A percentile compares a stretch with the other conserved stretches of the same genome.
Conservation (phyloP, 768 basidiomycete genomes). For the Kwoniella mangroviensis region DNA sequence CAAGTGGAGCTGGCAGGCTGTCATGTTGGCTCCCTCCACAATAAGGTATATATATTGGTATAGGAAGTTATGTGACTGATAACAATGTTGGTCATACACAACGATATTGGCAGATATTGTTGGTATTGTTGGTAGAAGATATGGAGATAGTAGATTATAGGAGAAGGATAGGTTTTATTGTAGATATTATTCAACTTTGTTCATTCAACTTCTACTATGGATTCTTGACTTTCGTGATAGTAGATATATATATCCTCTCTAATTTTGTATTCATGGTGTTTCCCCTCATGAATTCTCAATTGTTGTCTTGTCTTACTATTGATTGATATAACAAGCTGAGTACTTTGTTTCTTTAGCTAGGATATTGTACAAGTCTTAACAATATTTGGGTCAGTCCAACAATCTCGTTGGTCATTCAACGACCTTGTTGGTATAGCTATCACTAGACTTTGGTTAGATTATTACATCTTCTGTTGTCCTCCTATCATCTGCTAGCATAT, state of each 20-base stretch:
- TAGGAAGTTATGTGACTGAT: no score
- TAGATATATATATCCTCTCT: not conserved
- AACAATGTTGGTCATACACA: no score
- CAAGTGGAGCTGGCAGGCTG: no score
- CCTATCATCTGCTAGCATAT: not conserved
- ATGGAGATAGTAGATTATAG: no score
- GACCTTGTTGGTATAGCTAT: no score
- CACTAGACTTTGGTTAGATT: no score
- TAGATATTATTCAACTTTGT: not conserved
- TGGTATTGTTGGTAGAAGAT: no score
- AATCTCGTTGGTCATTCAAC: not conserved
- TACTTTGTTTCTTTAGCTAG: not conserved
- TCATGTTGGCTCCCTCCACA: no score
- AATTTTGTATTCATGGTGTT: not conserved
- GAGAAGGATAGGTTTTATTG: no score
- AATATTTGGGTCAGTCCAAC: not conserved
- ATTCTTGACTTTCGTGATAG: not conserved
- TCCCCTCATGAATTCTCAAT: constrained; percentile 1
- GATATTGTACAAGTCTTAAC: constrained; percentile 5
- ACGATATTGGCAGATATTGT: no score
- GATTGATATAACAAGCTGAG: not conserved
- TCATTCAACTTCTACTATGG: not conserved
- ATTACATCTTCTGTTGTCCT: not conserved
- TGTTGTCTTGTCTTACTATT: constrained; percentile 4
- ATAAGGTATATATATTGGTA: no score